Percentiles rank a stretch among this genome's conserved stretches.
Evolutionary conservation across 352 stramenopile genomes (phyloP).

Genomic region (Pseudoperonospora humuli): DNA sequence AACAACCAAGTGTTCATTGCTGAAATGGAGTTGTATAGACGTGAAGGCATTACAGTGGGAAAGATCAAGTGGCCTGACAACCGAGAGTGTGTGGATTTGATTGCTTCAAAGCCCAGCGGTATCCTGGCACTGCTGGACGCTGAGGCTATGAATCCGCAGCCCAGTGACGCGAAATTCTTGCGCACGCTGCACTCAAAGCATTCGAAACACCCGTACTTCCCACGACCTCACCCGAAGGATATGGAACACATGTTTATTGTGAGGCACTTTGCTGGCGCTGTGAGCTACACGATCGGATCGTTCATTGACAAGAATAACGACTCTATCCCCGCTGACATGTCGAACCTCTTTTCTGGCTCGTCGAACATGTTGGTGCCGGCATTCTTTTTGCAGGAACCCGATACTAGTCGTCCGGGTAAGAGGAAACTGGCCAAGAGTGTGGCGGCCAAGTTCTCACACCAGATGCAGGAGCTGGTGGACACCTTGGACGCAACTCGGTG

Average conservation of each 20-base stretch:
- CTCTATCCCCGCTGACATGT: slow-evolving; percentile 78
- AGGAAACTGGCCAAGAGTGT: slow-evolving; percentile 73
- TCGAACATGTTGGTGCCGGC: slow-evolving; percentile 49
- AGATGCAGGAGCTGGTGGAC: slow-evolving; percentile 85
- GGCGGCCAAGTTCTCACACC: slow-evolving; percentile 72
- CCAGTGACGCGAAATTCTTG: slow-evolving; percentile 84
- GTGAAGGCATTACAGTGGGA: slow-evolving; percentile 84
- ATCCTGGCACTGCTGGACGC: slow-evolving; percentile 80
- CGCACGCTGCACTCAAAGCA: slow-evolving; percentile 80
- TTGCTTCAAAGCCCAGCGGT: slow-evolving; percentile 71
- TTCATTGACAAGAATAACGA: slow-evolving; percentile 92
- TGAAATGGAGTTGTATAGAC: slow-evolving; percentile 87
- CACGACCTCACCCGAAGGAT: slow-evolving; percentile 79
- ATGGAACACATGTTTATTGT: slow-evolving; percentile 88
- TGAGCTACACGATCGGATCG: slow-evolving; percentile 84
- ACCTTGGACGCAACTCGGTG: slow-evolving; percentile 79
- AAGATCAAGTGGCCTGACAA: slow-evolving; percentile 90
- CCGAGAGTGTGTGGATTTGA: slow-evolving; percentile 87
- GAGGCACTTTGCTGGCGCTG: slow-evolving; percentile 82
- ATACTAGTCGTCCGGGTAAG: slow-evolving; percentile 52
- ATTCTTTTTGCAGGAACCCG: slow-evolving; percentile 63
- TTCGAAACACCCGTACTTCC: slow-evolving; percentile 79
- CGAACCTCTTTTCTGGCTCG: slow-evolving; percentile 70
- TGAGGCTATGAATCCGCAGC: slow-evolving; percentile 86
- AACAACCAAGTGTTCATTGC: slow-evolving; percentile 88